Evolutionary conservation across 202 grass and related monocot genomes (phyloP).

Genomic region (Tripidium arundinaceum): DNA sequence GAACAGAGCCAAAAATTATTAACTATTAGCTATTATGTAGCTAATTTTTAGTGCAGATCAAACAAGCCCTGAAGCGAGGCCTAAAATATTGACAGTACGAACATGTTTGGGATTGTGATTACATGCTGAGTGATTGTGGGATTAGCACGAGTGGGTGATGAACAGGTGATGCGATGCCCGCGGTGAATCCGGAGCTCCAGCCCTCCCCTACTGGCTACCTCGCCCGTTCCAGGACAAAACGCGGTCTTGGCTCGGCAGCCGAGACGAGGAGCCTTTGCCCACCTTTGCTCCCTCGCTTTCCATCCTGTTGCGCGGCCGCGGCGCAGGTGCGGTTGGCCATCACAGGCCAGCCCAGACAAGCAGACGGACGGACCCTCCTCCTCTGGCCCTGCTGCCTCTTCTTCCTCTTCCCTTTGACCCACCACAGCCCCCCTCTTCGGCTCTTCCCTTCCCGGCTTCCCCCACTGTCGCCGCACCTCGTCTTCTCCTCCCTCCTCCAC

Average conservation of each 20-base stretch:
- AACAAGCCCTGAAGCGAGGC: no score
- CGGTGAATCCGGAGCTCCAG: no score
- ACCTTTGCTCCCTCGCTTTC: background rate
- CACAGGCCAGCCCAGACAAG: background rate
- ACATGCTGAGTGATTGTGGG: no score
- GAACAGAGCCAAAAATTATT: no score
- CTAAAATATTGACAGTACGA: no score
- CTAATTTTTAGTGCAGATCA: no score
- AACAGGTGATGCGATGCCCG: no score
- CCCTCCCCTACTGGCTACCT: no score
- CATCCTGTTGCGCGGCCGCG: conserved; percentile 25
- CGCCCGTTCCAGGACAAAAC: conserved; percentile 1
- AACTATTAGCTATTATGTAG: no score
- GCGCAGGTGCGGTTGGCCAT: conserved; percentile 10
- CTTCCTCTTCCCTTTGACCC: background rate
- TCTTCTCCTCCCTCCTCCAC: background rate
- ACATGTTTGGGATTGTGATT: no score
- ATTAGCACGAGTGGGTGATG: no score
- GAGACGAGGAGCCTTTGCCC: background rate
- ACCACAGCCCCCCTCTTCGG: background rate
- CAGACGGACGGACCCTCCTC: background rate
- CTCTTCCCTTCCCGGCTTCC: background rate
- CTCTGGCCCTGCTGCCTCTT: no score
- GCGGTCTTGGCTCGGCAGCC: conserved; percentile 22
- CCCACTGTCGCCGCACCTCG: background rate